Percentiles rank a stretch among this genome's conserved stretches.
These are phyloP conservation scores for Zygotorulaspora chibaensis DNA, from an alignment of 805 yeast genomes.

Conservation along the genomic window DNA sequence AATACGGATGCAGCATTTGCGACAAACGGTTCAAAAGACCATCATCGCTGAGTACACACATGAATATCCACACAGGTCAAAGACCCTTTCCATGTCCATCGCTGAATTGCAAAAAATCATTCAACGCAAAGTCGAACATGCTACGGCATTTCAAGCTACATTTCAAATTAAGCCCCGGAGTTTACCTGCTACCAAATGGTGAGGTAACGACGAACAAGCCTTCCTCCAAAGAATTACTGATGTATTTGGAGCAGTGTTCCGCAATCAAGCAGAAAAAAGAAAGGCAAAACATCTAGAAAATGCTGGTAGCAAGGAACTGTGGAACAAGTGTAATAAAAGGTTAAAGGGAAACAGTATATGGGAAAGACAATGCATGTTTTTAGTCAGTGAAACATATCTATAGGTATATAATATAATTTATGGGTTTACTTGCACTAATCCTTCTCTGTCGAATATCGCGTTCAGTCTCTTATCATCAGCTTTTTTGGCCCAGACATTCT, in stretches of 20 bases:
- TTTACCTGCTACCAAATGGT: slow-evolving; percentile 22
- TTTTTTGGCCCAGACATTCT: slow-evolving; percentile 11
- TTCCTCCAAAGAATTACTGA: slow-evolving; percentile 17
- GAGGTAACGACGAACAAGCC: slow-evolving; percentile 15
- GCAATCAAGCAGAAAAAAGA: neutral
- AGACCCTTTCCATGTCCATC: slow-evolving; percentile 73
- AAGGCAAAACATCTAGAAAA: neutral
- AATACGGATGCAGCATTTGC: slow-evolving; percentile 61
- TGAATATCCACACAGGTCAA: slow-evolving; percentile 82
- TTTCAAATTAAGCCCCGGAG: slow-evolving; percentile 19
- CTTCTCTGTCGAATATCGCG: slow-evolving; percentile 11
- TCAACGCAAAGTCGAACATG: slow-evolving; percentile 38
- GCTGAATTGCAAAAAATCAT: slow-evolving; percentile 61
- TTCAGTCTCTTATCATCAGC: slow-evolving; percentile 4
- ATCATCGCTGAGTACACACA: slow-evolving; percentile 78
- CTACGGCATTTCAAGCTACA: slow-evolving; percentile 31
- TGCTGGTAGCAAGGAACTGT: too few relatives aligned
- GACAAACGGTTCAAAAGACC: slow-evolving; percentile 80
- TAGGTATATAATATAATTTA: neutral
- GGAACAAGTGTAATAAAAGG: too few relatives aligned
- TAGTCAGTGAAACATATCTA: neutral
- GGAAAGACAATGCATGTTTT: too few relatives aligned
- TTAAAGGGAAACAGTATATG: too few relatives aligned
- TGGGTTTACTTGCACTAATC: slow-evolving; percentile 8
- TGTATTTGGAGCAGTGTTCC: neutral